These are phyloP conservation scores for Talaromyces liani DNA, from an alignment of 495 filamentous ascomycete genomes.

Conservation along the genomic window DNA sequence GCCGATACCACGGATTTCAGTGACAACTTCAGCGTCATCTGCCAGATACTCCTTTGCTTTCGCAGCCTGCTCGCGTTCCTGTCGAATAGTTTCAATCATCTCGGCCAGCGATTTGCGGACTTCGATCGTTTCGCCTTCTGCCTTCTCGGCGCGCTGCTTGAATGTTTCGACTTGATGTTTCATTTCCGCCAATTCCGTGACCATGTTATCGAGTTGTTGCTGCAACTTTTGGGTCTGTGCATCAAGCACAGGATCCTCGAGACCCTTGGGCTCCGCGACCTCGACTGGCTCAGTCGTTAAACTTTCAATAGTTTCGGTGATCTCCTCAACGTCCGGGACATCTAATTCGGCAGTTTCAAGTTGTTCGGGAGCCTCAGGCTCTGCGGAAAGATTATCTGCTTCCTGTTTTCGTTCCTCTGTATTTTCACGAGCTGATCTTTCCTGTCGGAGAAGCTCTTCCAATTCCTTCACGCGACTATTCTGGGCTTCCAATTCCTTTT, in stretches of 20 bases:
- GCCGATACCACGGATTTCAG: constrained; percentile 12
- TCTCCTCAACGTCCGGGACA: constrained; percentile 2
- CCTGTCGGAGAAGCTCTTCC: constrained; percentile 68
- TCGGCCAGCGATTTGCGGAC: constrained; percentile 70
- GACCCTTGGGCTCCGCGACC: constrained; percentile 27
- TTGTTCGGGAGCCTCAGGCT: constrained; percentile 28
- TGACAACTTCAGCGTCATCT: not conserved
- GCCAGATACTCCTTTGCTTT: constrained; percentile 6
- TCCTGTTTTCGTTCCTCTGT: constrained; percentile 61
- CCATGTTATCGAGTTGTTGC: constrained; percentile 67
- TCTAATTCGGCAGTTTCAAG: constrained; percentile 18
- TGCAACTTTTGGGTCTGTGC: constrained; percentile 47
- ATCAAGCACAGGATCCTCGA: constrained; percentile 18
- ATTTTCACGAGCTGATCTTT: constrained; percentile 70
- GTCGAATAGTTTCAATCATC: constrained; percentile 78
- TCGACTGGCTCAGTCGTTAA: constrained; percentile 10
- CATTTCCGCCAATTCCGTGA: constrained; percentile 75
- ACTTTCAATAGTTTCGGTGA: constrained; percentile 8
- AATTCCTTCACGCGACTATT: constrained; percentile 70
- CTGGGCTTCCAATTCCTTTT: constrained; percentile 73
- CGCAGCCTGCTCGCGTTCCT: constrained; percentile 43
- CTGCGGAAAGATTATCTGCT: constrained; percentile 15
- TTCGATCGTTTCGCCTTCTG: constrained; percentile 63
- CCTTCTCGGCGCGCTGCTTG: constrained; percentile 66
- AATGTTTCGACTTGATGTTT: constrained; percentile 72